phyloP scores from a whole-genome alignment of 345 rosid genomes.

The Populus euphratica region DNA sequence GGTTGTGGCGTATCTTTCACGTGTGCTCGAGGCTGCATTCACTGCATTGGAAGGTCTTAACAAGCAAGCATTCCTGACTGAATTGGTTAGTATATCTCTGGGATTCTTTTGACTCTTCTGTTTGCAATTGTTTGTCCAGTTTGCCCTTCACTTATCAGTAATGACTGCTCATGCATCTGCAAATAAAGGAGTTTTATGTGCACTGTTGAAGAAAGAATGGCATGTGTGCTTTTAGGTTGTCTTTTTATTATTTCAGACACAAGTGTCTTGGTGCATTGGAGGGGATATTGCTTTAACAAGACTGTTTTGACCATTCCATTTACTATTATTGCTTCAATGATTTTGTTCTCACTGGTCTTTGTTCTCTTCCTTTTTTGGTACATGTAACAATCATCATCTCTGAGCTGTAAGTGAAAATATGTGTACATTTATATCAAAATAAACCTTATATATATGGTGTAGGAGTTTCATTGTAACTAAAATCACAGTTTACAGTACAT shows the following conservation, averaged over 20 bases:
- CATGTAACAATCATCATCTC: neutral
- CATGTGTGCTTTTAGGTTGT: neutral
- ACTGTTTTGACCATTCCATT: neutral
- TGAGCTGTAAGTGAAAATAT: neutral
- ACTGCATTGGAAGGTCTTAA: slow-evolving; percentile 94
- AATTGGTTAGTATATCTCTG: slow-evolving; percentile 51
- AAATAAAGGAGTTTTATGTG: neutral
- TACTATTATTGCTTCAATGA: neutral
- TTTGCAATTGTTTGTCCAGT: neutral
- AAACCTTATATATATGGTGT: too few relatives aligned
- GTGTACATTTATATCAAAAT: neutral
- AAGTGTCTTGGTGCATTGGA: neutral
- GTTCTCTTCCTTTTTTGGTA: neutral
- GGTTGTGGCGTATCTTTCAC: slow-evolving; percentile 95
- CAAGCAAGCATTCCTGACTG: slow-evolving; percentile 95
- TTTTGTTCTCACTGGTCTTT: neutral
- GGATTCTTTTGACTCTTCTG: slow-evolving; percentile 10
- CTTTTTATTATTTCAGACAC: neutral
- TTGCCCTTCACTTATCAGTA: neutral
- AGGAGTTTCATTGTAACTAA: too few relatives aligned
- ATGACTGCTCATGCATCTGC: slow-evolving; percentile 2
- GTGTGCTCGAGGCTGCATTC: slow-evolving; percentile 93
- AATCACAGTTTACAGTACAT: too few relatives aligned
- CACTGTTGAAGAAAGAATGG: neutral
- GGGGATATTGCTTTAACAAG: neutral